Percentiles rank a stretch among this genome's conserved stretches.
Evolutionary conservation across 306 rosid genomes (phyloP).

Genomic region (Inga oerstediana): DNA sequence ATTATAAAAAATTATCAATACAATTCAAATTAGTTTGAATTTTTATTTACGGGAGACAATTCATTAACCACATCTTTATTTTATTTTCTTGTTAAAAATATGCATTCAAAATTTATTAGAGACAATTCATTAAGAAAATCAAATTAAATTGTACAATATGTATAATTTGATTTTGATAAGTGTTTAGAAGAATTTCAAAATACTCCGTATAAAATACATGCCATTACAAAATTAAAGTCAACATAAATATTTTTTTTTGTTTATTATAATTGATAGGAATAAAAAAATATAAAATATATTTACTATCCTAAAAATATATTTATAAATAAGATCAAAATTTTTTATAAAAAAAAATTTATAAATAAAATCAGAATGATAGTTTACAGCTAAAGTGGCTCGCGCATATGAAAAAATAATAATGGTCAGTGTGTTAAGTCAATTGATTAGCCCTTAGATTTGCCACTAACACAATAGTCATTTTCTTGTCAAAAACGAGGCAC

Average conservation of each 20-base stretch:
- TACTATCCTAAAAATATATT: too few relatives aligned
- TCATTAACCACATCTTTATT: background rate
- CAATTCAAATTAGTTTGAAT: background rate
- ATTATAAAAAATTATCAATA: background rate
- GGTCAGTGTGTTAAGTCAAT: background rate
- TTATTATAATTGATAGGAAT: too few relatives aligned
- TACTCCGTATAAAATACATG: background rate
- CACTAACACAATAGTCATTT: background rate
- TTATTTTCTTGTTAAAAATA: background rate
- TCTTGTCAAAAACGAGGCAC: background rate
- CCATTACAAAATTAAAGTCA: background rate
- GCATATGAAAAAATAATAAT: background rate
- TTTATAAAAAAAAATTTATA: too few relatives aligned
- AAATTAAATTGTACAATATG: background rate
- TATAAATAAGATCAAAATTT: too few relatives aligned
- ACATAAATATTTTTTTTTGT: too few relatives aligned
- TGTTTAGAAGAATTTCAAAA: background rate
- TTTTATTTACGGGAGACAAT: too few relatives aligned
- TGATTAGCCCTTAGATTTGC: background rate
- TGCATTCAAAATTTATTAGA: background rate
- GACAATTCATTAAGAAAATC: background rate
- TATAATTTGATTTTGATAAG: background rate
- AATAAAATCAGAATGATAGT: too few relatives aligned
- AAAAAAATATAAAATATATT: too few relatives aligned
- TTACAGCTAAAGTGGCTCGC: background rate